Percentiles rank a stretch among this genome's conserved stretches.
Conservation (phyloP, 2,329 filamentous ascomycete genomes). For the Fusarium torulosum region DNA sequence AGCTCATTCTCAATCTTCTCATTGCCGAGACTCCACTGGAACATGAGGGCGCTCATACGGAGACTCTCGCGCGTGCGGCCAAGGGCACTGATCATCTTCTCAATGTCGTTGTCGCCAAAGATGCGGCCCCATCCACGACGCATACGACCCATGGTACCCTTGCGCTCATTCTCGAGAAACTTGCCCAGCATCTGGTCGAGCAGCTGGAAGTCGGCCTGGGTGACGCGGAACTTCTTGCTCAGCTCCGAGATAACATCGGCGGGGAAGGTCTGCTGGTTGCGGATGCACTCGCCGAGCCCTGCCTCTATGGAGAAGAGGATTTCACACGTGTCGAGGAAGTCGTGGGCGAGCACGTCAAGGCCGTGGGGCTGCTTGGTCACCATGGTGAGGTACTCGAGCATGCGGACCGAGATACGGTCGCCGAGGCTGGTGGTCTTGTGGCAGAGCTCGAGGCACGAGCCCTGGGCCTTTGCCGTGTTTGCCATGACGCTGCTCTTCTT, state of each 20-base stretch:
- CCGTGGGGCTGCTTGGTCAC: conserved; percentile 66
- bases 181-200: conserved; percentile 73
- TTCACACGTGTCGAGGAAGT: conserved; percentile 75
- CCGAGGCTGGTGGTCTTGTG: conserved; percentile 69
- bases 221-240: conserved; percentile 71
- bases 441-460: conserved; percentile 60
- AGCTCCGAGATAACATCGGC: conserved; percentile 72
- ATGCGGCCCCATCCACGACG: conserved; percentile 73
- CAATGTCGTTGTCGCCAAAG: conserved; percentile 71
- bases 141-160: conserved; percentile 69
- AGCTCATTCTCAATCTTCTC: conserved; percentile 69
- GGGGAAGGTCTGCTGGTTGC: conserved; percentile 66
- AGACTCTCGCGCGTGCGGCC: conserved; percentile 70
- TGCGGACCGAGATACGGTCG: conserved; percentile 73
- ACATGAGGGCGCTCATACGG: conserved; percentile 72
- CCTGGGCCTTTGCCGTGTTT: conserved; percentile 48
- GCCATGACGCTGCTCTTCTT: conserved; percentile 46
- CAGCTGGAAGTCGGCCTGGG: conserved; percentile 71
- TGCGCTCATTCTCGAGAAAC: conserved; percentile 72
- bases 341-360: conserved; percentile 70
- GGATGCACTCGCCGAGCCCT: conserved; percentile 68
- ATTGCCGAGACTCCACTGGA: conserved; percentile 73
- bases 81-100: conserved; percentile 69
- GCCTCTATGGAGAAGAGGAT: conserved; percentile 77
- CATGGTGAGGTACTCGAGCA: conserved; percentile 72